phyloP scores from a whole-genome alignment of 2,329 filamentous ascomycete species.

The Fusarium pseudoanthophilum region DNA sequence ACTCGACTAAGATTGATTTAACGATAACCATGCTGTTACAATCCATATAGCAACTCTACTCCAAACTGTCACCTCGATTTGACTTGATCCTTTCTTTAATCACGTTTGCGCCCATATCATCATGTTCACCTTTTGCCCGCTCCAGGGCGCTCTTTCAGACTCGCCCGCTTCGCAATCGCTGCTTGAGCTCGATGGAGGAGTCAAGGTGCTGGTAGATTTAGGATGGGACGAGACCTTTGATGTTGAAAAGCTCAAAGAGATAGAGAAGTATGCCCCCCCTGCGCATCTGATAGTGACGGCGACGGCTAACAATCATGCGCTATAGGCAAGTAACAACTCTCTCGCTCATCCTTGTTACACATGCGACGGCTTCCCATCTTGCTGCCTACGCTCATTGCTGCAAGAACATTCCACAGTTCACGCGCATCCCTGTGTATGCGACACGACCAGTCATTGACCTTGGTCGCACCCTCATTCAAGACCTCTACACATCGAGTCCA shows the following conservation, averaged over 20 bases:
- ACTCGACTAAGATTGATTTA: not conserved
- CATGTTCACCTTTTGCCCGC: slow-evolving; percentile 97
- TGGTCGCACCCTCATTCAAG: slow-evolving; percentile 88
- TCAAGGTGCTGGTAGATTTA: slow-evolving; percentile 94
- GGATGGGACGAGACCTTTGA: slow-evolving; percentile 97
- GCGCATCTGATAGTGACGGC: not conserved
- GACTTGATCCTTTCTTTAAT: slow-evolving; percentile 22
- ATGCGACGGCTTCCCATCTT: slow-evolving; percentile 90
- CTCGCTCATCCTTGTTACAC: slow-evolving; percentile 92
- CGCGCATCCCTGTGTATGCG: slow-evolving; percentile 92
- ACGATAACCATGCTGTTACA: slow-evolving; percentile 37
- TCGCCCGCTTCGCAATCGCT: slow-evolving; percentile 94
- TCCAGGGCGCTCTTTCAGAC: slow-evolving; percentile 89
- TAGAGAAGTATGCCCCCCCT: slow-evolving; percentile 78
- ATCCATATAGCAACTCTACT: slow-evolving; percentile 26
- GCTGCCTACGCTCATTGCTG: slow-evolving; percentile 96
- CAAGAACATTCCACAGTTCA: slow-evolving; percentile 93
- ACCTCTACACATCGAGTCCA: slow-evolving; percentile 90
- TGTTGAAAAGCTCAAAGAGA: slow-evolving; percentile 80
- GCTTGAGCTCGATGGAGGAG: slow-evolving; percentile 93
- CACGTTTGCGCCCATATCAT: slow-evolving; percentile 41
- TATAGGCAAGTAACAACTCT: slow-evolving; percentile 87
- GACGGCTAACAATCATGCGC: slow-evolving; percentile 34
- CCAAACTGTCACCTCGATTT: slow-evolving; percentile 7
- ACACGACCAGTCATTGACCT: slow-evolving; percentile 93